These are phyloP conservation scores for Kwoniella europaea DNA, from an alignment of 768 basidiomycete species.

Conservation along the genomic window DNA sequence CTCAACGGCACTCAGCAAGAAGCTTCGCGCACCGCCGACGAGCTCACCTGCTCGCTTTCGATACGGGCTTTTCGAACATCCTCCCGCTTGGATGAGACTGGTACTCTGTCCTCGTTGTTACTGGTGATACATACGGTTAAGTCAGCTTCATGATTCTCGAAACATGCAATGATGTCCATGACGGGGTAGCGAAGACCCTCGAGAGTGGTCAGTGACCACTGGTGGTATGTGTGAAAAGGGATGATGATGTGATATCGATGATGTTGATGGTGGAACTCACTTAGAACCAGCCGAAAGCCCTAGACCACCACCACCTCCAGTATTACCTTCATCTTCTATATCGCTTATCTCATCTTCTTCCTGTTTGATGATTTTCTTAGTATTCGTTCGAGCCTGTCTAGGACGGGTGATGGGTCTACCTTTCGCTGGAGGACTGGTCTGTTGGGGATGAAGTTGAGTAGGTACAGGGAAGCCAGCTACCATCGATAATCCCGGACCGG, in stretches of 20 bases:
- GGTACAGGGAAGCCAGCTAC: slow-evolving; percentile 28
- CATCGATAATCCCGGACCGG: slow-evolving; percentile 24
- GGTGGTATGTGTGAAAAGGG: background rate
- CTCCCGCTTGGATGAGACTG: slow-evolving; percentile 20
- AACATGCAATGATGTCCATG: too few relatives aligned
- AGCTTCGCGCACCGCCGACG: slow-evolving; percentile 36
- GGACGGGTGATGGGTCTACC: slow-evolving; percentile 3
- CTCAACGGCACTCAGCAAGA: slow-evolving; percentile 18
- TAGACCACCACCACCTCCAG: slow-evolving; percentile 20
- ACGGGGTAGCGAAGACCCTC: background rate
- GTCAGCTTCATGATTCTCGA: background rate
- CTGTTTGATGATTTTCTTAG: slow-evolving; percentile 16
- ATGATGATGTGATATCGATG: background rate
- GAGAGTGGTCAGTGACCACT: background rate
- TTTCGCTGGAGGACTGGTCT: slow-evolving; percentile 3
- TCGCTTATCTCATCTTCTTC: slow-evolving; percentile 23
- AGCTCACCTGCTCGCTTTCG: slow-evolving; percentile 49
- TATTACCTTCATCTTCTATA: slow-evolving; percentile 27
- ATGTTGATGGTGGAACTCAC: slow-evolving; percentile 9
- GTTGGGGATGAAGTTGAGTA: background rate
- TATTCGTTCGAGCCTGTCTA: slow-evolving; percentile 4
- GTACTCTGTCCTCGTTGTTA: slow-evolving; percentile 13
- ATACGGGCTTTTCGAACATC: slow-evolving; percentile 35
- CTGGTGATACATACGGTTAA: background rate
- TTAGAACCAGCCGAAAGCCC: slow-evolving; percentile 8